Base-by-base conservation (phyloP, 2,329 filamentous ascomycete species). In the Waltergamsia citrina region DNA sequence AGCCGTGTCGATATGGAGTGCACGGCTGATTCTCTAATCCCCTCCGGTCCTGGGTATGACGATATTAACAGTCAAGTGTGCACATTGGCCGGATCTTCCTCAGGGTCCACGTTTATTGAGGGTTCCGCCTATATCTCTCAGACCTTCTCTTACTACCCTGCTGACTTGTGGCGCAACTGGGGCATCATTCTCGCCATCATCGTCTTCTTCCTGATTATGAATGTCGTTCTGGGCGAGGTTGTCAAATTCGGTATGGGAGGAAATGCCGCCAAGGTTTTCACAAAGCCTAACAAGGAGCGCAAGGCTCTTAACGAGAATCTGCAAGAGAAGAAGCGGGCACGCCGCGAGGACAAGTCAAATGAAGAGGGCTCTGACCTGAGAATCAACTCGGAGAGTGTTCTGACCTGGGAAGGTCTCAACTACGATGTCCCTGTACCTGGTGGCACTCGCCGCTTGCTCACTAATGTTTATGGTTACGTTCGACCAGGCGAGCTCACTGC, bases 331-430 rank as follows among this genome's bases (percentile, higher is more conserved):
- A 69, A 68, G 14, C 67, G 77, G 4, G 63, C 65, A 33, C 66
- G 70, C 31, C 66, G 70, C 30, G 60, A 59, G 45, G 62, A 59
- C 21, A 65, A 56, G 39, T 53, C 53, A 3, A 57, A 70, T 9
- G 62, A 65, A 12, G 52, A 62, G 7, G 59, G 58, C 0, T 56
- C 63, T 4, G 64, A 73, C n/a, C 57, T 79, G 22, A 70, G 56
- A 25, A 74, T 79, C 38, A 59, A 65, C 3, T 79, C 75, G 0
- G 68, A 70, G 45, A 74, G 78, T 23, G 65, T 86, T n/a, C 67
- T 94, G 39, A 94, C 87, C 1, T 94, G 86, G 82, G 83, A 90
- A 52, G 68, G 83, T 42, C 75, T 95, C 39, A 85, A 80, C 49
- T 94, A 94, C 52, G 74, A 80, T 38, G 76, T 81, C 0, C 74